phyloP scores from a whole-genome alignment of 805 yeast genomes.

The Ogataea paradorogensis region DNA sequence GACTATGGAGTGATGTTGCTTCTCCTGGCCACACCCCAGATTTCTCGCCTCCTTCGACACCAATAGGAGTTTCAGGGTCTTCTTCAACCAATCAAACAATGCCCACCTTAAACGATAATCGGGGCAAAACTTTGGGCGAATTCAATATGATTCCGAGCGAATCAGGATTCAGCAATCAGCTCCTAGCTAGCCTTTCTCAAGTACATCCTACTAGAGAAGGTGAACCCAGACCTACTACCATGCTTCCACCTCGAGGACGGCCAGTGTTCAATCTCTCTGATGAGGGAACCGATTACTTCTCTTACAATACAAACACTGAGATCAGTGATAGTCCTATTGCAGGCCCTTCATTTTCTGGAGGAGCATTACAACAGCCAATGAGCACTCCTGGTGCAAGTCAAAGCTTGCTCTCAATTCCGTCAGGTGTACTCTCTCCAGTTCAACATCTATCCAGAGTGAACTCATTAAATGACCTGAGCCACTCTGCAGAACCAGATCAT shows the following conservation, averaged over 20 bases:
- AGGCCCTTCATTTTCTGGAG: conserved; percentile 24
- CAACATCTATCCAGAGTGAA: conserved; percentile 59
- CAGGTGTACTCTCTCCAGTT: conserved; percentile 51
- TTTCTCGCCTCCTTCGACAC: conserved; percentile 35
- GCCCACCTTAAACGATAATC: neutral
- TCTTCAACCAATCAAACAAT: conserved; percentile 2
- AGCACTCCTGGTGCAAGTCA: conserved; percentile 11
- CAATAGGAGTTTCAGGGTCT: conserved; percentile 7
- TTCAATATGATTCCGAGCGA: conserved; percentile 28
- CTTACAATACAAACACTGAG: conserved; percentile 12
- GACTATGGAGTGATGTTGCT: conserved; percentile 64
- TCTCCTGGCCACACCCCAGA: conserved; percentile 48
- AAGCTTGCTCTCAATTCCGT: conserved; percentile 18
- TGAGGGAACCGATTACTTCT: conserved; percentile 36
- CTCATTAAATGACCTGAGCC: conserved; percentile 38
- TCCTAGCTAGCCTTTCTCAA: conserved; percentile 51
- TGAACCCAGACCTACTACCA: conserved; percentile 28
- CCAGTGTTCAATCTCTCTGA: conserved; percentile 31
- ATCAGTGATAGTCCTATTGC: conserved; percentile 11
- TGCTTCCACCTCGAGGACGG: conserved; percentile 17
- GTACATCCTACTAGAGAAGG: conserved; percentile 49
- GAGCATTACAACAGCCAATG: conserved; percentile 14
- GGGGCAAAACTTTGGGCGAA: conserved; percentile 15
- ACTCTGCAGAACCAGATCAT: conserved; percentile 10
- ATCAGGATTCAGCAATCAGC: conserved; percentile 27